These are phyloP conservation scores for Glaciozyma martinii DNA, from an alignment of 768 basidiomycete genomes.

Conservation along the genomic window DNA sequence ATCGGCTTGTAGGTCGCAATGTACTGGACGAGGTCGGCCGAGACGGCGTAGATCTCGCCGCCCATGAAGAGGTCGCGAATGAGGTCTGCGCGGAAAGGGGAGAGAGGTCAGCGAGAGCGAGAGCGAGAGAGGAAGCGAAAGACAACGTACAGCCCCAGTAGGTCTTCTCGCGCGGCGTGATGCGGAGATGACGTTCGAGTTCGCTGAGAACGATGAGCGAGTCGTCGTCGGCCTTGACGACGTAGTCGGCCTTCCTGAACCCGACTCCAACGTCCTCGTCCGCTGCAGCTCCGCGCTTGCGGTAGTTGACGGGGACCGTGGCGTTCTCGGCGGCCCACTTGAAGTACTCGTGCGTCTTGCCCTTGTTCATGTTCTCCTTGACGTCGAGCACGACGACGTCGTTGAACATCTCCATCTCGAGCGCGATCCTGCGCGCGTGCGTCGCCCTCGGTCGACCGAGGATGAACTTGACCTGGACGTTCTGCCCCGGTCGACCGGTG, in stretches of 20 bases:
- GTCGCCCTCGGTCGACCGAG: conserved; percentile 71
- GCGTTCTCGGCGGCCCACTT: conserved; percentile 84
- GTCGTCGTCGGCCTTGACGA: conserved; percentile 92
- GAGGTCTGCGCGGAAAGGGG: conserved; percentile 42
- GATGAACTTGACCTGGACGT: conserved; percentile 71
- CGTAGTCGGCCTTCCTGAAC: conserved; percentile 83
- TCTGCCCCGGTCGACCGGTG: conserved; percentile 61
- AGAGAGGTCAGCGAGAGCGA: neutral
- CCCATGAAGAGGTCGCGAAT: conserved; percentile 92
- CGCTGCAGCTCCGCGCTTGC: neutral
- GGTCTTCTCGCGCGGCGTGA: conserved; percentile 54
- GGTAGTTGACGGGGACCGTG: conserved; percentile 55
- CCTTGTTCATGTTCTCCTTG: conserved; percentile 90
- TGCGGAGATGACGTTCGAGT: conserved; percentile 75
- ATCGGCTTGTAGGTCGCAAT: conserved; percentile 64
- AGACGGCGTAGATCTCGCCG: conserved; percentile 84
- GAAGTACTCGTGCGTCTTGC: conserved; percentile 86
- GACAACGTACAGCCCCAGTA: conserved; percentile 39
- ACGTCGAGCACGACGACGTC: conserved; percentile 54
- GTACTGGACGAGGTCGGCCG: conserved; percentile 80
- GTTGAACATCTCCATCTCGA: conserved; percentile 85
- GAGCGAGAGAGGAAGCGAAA: neutral
- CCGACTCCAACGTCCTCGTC: conserved; percentile 39
- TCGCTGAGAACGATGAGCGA: conserved; percentile 91
- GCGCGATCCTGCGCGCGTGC: conserved; percentile 65